Conservation (phyloP, 768 basidiomycete species). For the Mrakia hoshinonis region DNA sequence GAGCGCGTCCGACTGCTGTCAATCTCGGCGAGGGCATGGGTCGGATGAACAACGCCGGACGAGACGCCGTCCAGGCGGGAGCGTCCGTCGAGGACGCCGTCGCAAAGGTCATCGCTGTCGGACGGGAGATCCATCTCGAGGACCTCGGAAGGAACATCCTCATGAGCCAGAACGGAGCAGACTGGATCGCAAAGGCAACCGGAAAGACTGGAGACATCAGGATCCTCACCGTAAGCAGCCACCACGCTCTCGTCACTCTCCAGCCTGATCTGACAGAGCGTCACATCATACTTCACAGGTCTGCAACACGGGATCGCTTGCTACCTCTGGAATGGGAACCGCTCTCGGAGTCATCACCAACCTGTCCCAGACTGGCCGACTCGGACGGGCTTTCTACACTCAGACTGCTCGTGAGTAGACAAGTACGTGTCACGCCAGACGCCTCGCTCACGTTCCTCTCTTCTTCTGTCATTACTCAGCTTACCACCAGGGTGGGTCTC, state of each 20-base stretch:
- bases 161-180: slow-evolving; percentile 77
- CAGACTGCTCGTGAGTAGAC: slow-evolving; percentile 59
- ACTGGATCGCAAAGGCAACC: slow-evolving; percentile 57
- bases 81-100: slow-evolving; percentile 40
- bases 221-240: slow-evolving; percentile 18
- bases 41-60: slow-evolving; percentile 50
- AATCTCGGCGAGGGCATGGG: slow-evolving; percentile 82
- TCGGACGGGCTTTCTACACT: slow-evolving; percentile 79
- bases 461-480: slow-evolving; percentile 35
- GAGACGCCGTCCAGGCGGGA: slow-evolving; percentile 22
- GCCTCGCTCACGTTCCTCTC: background rate
- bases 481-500: slow-evolving; percentile 66
- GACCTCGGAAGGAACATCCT: slow-evolving; percentile 76
- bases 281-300: slow-evolving; percentile 43
- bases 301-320: slow-evolving; percentile 94
- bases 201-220: slow-evolving; percentile 38
- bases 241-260: background rate
- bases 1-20: slow-evolving; percentile 90
- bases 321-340: slow-evolving; percentile 92
- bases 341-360: slow-evolving; percentile 88
- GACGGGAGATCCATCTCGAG: slow-evolving; percentile 63
- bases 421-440: background rate
- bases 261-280: background rate
- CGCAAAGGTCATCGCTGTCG: slow-evolving; percentile 59
- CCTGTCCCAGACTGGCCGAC: slow-evolving; percentile 65